Conservation (phyloP, 345 rosid genomes). For the Laguncularia racemosa region DNA sequence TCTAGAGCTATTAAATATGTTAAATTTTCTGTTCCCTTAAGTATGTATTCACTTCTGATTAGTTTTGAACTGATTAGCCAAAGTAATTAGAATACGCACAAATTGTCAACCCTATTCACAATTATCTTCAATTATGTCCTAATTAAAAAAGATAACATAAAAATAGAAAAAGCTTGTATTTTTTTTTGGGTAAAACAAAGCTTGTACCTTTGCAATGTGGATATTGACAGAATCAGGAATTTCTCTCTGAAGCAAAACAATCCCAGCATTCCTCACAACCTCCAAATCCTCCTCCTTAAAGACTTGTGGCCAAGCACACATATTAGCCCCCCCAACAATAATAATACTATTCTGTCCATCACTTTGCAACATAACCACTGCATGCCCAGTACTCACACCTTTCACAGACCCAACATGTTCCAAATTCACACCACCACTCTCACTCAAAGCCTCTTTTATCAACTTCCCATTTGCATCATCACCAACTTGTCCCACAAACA, state of each 20-base stretch:
- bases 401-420: constrained; percentile 39
- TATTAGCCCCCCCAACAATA: constrained; percentile 90
- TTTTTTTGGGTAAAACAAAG: too few relatives aligned
- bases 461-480: constrained; percentile 77
- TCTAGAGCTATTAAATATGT: too few relatives aligned
- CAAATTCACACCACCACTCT: constrained; percentile 49
- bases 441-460: constrained; percentile 51
- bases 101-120: background rate
- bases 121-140: background rate
- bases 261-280: constrained; percentile 74
- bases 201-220: constrained; percentile 75
- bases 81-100: too few relatives aligned
- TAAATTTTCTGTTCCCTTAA: too few relatives aligned
- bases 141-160: too few relatives aligned
- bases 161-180: background rate
- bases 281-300: constrained; percentile 48
- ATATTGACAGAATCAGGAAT: constrained; percentile 86
- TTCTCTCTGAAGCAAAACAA: constrained; percentile 84
- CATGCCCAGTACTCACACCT: constrained; percentile 82
- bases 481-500: constrained; percentile 75
- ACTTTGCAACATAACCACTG: constrained; percentile 90
- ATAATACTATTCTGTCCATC: constrained; percentile 91
- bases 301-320: constrained; percentile 65
- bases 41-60: too few relatives aligned
- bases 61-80: too few relatives aligned